Evolutionary conservation across 495 filamentous ascomycete species (phyloP).

Genomic region (Penicillium canescens): DNA sequence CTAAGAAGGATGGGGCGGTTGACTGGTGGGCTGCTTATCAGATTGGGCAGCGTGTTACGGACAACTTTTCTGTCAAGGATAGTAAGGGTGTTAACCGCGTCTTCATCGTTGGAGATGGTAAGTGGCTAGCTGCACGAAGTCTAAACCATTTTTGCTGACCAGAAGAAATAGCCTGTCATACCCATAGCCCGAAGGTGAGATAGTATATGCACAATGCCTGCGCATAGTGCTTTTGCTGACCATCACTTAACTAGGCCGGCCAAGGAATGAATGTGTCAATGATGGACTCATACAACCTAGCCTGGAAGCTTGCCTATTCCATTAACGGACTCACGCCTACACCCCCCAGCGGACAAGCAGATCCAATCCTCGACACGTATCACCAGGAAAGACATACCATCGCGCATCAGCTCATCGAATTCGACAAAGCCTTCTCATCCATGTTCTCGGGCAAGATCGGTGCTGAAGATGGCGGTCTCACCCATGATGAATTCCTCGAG

Average conservation of each 20-base stretch:
- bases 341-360: slow-evolving; percentile 33
- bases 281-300: slow-evolving; percentile 79
- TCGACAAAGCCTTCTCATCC: slow-evolving; percentile 61
- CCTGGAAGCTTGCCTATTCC: slow-evolving; percentile 79
- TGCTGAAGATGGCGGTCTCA: slow-evolving; percentile 36
- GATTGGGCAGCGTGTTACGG: slow-evolving; percentile 73
- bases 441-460: slow-evolving; percentile 53
- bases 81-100: slow-evolving; percentile 48
- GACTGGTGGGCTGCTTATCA: slow-evolving; percentile 70
- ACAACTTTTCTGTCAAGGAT: slow-evolving; percentile 63
- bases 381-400: slow-evolving; percentile 66
- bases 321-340: slow-evolving; percentile 58
- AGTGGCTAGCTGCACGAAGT: slow-evolving; percentile 9
- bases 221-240: background rate
- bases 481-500: slow-evolving; percentile 53
- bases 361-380: slow-evolving; percentile 67
- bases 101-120: slow-evolving; percentile 67
- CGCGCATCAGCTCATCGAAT: slow-evolving; percentile 72
- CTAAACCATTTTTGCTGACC: background rate
- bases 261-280: slow-evolving; percentile 92
- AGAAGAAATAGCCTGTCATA: slow-evolving; percentile 44
- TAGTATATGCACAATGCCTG: background rate
- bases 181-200: slow-evolving; percentile 67
- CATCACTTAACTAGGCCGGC: slow-evolving; percentile 57
- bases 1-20: slow-evolving; percentile 34